phyloP scores from a whole-genome alignment of 257 asterid genomes.

The Solanum bukasovii region DNA sequence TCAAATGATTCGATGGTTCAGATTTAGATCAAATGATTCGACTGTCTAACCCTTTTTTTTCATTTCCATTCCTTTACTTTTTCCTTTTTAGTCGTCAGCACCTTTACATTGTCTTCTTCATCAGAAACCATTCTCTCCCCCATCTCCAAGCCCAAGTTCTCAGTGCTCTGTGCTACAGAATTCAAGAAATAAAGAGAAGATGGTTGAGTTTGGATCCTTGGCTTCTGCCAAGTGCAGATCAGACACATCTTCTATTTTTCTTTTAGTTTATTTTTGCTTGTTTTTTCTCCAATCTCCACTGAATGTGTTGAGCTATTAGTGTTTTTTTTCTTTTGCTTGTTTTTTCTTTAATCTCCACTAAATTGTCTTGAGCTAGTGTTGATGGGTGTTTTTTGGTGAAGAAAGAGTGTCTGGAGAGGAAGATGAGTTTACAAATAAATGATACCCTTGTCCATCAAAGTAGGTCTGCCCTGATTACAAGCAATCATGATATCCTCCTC shows the following conservation, averaged over 20 bases:
- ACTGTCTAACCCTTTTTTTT: not conserved
- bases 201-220: not conserved
- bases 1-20: not conserved
- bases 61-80: not conserved
- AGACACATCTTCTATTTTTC: not conserved
- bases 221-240: not conserved
- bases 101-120: not conserved
- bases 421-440: not conserved
- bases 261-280: not conserved
- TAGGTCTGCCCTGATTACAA: not conserved
- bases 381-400: not conserved
- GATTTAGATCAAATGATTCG: not conserved
- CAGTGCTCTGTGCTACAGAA: not conserved
- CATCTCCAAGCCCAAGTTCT: not conserved
- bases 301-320: not conserved
- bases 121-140: not conserved
- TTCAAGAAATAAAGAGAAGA: not conserved
- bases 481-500: not conserved
- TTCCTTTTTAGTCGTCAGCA: not conserved
- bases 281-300: not conserved
- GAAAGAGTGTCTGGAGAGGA: not conserved
- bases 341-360: not conserved
- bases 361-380: not conserved
- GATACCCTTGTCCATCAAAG: not conserved
- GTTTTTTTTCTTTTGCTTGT: not conserved